Conservation (phyloP, 2,329 filamentous ascomycete genomes). For the Claviceps cyperi region DNA sequence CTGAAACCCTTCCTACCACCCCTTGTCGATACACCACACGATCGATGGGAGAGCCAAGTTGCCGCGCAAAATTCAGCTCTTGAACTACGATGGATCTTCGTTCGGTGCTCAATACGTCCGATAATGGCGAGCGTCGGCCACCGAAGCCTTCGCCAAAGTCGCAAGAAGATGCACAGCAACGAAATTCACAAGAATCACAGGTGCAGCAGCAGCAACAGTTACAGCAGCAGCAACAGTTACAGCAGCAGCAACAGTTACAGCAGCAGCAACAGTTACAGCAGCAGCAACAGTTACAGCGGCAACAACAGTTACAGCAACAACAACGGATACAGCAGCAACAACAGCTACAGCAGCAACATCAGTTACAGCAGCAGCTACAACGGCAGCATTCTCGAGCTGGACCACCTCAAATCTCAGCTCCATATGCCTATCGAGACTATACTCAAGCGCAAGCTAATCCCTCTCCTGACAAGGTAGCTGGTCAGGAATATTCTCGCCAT, state of each 20-base stretch:
- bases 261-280: not conserved
- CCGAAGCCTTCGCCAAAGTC: slow-evolving; percentile 18
- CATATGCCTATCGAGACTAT: slow-evolving; percentile 38
- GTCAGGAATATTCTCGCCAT: slow-evolving; percentile 29
- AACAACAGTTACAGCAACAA: not conserved
- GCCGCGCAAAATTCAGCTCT: not conserved
- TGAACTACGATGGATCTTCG: slow-evolving; percentile 32
- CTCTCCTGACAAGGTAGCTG: slow-evolving; percentile 31
- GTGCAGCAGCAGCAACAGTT: not conserved
- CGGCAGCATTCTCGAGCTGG: slow-evolving; percentile 18
- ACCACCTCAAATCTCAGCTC: slow-evolving; percentile 24
- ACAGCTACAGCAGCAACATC: not conserved
- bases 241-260: not conserved
- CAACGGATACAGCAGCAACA: not conserved
- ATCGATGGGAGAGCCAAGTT: not conserved
- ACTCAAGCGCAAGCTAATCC: slow-evolving; percentile 24
- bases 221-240: not conserved
- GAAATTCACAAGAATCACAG: not conserved
- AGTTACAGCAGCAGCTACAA: not conserved
- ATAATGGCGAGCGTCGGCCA: slow-evolving; percentile 26
- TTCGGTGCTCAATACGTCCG: slow-evolving; percentile 39
- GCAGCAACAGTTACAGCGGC: not conserved
- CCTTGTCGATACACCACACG: not conserved
- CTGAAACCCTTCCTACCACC: not conserved
- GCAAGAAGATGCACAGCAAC: slow-evolving; percentile 5